Conservation (phyloP, 2,329 filamentous ascomycete genomes). For the Aspergillus sp. region DNA sequence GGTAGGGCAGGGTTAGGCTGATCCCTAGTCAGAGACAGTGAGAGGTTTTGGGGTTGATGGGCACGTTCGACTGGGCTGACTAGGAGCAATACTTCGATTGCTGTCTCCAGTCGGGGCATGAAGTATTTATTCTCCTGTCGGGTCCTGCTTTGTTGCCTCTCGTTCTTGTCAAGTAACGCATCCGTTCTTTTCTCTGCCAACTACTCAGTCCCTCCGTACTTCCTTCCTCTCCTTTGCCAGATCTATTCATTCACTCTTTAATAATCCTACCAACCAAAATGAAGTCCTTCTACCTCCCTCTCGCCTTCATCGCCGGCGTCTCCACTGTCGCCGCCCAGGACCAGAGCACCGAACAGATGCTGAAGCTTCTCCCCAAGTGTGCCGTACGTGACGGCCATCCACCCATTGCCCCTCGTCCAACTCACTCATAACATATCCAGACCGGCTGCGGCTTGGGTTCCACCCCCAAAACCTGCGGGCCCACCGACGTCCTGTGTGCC, state of each 20-base stretch:
- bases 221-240: not conserved
- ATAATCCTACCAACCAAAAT: conserved; percentile 26
- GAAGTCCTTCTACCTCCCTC: conserved; percentile 43
- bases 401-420: conserved; percentile 11
- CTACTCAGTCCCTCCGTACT: not conserved
- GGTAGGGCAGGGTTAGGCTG: too few species aligned
- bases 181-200: not conserved
- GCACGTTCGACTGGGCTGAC: too few species aligned
- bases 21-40: too few species aligned
- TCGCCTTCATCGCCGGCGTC: conserved; percentile 48
- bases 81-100: too few species aligned
- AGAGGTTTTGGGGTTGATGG: too few species aligned
- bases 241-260: not conserved
- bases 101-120: too few species aligned
- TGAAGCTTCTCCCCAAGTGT: conserved; percentile 43
- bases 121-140: too few species aligned
- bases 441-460: conserved; percentile 36
- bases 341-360: conserved; percentile 2
- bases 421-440: conserved; percentile 13
- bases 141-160: too few species aligned
- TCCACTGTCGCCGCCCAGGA: conserved; percentile 38
- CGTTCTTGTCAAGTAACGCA: not conserved
- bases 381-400: conserved; percentile 41
- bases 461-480: conserved; percentile 30
- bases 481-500: conserved; percentile 42